Base-by-base conservation (phyloP, 768 basidiomycete species). In the Trametes sanguinea region DNA sequence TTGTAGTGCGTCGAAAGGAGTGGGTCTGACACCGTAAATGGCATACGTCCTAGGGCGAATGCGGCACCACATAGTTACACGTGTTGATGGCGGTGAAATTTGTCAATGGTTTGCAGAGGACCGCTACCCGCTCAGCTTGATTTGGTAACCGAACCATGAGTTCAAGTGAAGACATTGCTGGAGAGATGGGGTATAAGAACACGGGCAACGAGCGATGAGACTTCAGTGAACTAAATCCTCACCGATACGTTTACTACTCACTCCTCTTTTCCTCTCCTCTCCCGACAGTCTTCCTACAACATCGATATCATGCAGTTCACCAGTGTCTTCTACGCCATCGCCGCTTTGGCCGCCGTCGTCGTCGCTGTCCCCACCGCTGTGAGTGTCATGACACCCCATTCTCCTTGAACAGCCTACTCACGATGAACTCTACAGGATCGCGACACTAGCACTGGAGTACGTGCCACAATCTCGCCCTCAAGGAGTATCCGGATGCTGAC, bases 311-410 rank as follows among this genome's bases (percentile, higher is more conserved):
- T 57, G 56, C 56, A 46, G 30, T 27, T 60, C 58, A 27, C 43
- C 50, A 17, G 17, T 16, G 11, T 58, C 32, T 42, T 58, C 57
- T 29, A 9, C 42, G 50, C 27, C 43, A 6, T 50, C 52, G 51
- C 51, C 10, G 39, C 54, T 39, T 29, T 61, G 14, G 52, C 60
- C 27, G 14, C 46, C 29, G 29, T 40, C 27, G 60, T 32, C 4
- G 42, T 54, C 13, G 60, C 53, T 8, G 33, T 40, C 30, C 58
- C 58, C n/a, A 17, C 32, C 14, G 11, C 50, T 16, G 58, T 60
- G 27, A 44, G 54, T 43, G 13, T 5, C 13, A n/a, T 37, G 11
- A 14, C 33, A n/a, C 8, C 14, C 7, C 9, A 4, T 14, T 35
- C 33, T 4, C 2, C n/a, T 33, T 51, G 39, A 11, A 6, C n/a